A percentile compares a stretch with the other conserved stretches of the same genome.
These are phyloP conservation scores for Botrytis elliptica DNA, from an alignment of 2,329 filamentous ascomycete species.

Conservation along the genomic window DNA sequence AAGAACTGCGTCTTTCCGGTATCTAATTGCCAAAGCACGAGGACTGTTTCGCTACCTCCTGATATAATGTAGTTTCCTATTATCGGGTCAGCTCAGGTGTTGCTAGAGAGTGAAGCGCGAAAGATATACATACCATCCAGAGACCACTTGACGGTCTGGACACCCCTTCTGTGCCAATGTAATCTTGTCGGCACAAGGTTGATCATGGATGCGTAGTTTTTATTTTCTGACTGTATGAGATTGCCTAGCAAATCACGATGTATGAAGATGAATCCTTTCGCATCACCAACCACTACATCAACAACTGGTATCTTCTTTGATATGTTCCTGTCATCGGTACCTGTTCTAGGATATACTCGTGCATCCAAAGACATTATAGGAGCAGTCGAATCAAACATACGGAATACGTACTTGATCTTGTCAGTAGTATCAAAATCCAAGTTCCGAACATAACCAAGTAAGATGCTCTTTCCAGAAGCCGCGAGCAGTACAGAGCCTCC, in stretches of 20 bases:
- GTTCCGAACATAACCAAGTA: slow-evolving; percentile 55
- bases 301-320: slow-evolving; percentile 45
- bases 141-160: slow-evolving; percentile 88
- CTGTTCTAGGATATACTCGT: slow-evolving; percentile 43
- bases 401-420: slow-evolving; percentile 56
- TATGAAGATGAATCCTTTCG: slow-evolving; percentile 73
- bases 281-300: slow-evolving; percentile 77
- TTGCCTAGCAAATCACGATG: slow-evolving; percentile 72
- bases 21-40: slow-evolving; percentile 92
- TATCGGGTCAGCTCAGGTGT: slow-evolving; percentile 36
- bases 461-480: slow-evolving; percentile 52
- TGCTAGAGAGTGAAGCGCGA: not conserved
- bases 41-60: slow-evolving; percentile 82
- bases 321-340: slow-evolving; percentile 34
- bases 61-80: slow-evolving; percentile 90
- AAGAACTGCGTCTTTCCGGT: slow-evolving; percentile 79
- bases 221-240: slow-evolving; percentile 45
- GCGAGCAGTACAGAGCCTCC: slow-evolving; percentile 60
- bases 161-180: slow-evolving; percentile 88
- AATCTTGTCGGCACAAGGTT: slow-evolving; percentile 59
- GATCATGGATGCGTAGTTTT: slow-evolving; percentile 29
- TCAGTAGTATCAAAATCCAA: slow-evolving; percentile 40
- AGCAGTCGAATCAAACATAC: slow-evolving; percentile 59
- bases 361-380: slow-evolving; percentile 67
- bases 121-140: slow-evolving; percentile 65